Conservation (phyloP, 495 filamentous ascomycete genomes). For the Xylaria intraflava region DNA sequence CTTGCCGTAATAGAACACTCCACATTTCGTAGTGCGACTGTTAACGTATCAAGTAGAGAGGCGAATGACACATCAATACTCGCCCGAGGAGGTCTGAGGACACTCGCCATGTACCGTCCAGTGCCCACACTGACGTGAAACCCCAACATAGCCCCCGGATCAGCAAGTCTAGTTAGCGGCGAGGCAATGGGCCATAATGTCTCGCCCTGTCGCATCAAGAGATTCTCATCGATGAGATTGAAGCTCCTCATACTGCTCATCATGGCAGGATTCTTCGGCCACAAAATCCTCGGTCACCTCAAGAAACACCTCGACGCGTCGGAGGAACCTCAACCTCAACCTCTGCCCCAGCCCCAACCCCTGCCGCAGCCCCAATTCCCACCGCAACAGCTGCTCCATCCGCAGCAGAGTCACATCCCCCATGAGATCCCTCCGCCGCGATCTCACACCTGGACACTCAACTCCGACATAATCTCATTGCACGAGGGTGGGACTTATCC, state of each 20-base stretch:
- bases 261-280: constrained; percentile 7
- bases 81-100: too few species aligned
- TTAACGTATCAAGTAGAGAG: too few species aligned
- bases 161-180: not conserved
- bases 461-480: constrained; percentile 15
- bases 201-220: not conserved
- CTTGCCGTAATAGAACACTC: too few species aligned
- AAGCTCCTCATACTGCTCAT: constrained; percentile 6
- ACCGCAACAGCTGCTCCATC: not conserved
- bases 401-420: not conserved
- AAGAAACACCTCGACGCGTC: constrained; percentile 1
- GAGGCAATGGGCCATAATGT: constrained; percentile 7
- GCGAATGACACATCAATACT: too few species aligned
- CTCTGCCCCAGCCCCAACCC: not conserved
- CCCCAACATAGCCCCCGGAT: not conserved
- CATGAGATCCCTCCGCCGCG: not conserved
- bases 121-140: too few species aligned
- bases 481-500: constrained; percentile 44
- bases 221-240: not conserved
- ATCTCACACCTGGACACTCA: constrained; percentile 15
- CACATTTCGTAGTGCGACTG: too few species aligned
- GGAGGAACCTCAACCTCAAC: not conserved
- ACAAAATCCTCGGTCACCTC: constrained; percentile 3
- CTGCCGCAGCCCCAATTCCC: not conserved
- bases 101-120: not conserved